Percentiles rank a stretch among this genome's conserved stretches.
Evolutionary conservation across 192 early-diverging fungal genomes (phyloP).

Genomic region (Linnemannia schmuckeri): DNA sequence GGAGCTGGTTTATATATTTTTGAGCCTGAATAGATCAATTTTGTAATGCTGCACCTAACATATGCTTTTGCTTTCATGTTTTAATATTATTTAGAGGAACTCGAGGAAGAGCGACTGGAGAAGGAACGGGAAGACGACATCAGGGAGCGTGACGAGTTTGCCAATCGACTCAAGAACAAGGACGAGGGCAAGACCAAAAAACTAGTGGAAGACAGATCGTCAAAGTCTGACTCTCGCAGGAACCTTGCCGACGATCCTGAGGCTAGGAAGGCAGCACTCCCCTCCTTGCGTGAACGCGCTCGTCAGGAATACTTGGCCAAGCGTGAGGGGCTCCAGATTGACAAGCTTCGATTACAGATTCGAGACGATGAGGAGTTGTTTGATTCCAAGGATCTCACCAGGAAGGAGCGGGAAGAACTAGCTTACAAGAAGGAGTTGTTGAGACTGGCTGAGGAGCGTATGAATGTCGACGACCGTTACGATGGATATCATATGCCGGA

Average conservation of each 20-base stretch:
- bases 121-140: constrained; percentile 77
- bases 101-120: constrained; percentile 63
- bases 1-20: neutral
- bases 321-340: constrained; percentile 86
- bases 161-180: constrained; percentile 80
- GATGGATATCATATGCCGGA: constrained; percentile 92
- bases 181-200: constrained; percentile 87
- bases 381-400: constrained; percentile 76
- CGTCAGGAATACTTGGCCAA: constrained; percentile 92
- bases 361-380: constrained; percentile 92
- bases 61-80: neutral
- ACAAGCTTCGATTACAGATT: constrained; percentile 82
- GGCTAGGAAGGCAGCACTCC: constrained; percentile 75
- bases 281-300: constrained; percentile 86
- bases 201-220: constrained; percentile 80
- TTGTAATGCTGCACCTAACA: neutral
- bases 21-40: neutral
- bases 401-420: constrained; percentile 80
- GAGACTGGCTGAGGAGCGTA: constrained; percentile 85
- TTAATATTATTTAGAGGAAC: constrained; percentile 45
- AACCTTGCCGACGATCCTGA: constrained; percentile 86
- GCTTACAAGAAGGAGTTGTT: constrained; percentile 91
- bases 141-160: constrained; percentile 93
- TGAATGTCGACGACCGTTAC: constrained; percentile 80
- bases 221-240: constrained; percentile 75